A percentile compares a stretch with the other conserved stretches of the same genome.
Conservation (phyloP, 495 filamentous ascomycete genomes). For the Aspergillus avenaceus region DNA sequence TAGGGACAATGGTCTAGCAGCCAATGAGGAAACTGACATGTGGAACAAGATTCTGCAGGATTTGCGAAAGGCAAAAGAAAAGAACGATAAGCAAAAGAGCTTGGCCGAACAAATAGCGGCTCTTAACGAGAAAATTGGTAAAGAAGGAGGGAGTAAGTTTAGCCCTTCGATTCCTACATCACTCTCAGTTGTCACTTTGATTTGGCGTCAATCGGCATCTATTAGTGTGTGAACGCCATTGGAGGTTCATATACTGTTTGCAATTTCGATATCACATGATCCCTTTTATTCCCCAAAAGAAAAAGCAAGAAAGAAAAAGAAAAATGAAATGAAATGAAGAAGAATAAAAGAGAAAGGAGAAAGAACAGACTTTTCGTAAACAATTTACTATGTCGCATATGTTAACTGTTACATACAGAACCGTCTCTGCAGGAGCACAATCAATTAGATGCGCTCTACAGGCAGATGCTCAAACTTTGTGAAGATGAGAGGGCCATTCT, state of each 20-base stretch:
- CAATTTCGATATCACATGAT: no score
- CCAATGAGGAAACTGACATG: slow-evolving; percentile 60
- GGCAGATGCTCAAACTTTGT: slow-evolving; percentile 59
- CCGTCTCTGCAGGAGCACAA: slow-evolving; percentile 38
- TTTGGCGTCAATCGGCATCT: no score
- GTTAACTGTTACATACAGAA: slow-evolving; percentile 21
- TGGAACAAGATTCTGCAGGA: slow-evolving; percentile 61
- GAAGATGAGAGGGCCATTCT: slow-evolving; percentile 60
- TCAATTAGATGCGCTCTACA: slow-evolving; percentile 54
- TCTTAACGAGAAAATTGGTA: slow-evolving; percentile 46
- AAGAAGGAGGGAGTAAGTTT: slow-evolving; percentile 41
- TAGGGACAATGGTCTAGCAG: slow-evolving; percentile 45
- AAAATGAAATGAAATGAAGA: no score
- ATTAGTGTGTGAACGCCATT: no score
- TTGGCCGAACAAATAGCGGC: slow-evolving; percentile 51
- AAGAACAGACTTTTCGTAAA: not conserved
- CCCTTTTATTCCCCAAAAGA: no score
- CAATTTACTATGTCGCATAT: slow-evolving; percentile 6
- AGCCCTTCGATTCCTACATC: slow-evolving; percentile 2
- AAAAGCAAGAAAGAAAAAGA: no score
- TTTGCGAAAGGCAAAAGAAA: slow-evolving; percentile 55
- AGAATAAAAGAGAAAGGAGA: no score
- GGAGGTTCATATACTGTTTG: no score
- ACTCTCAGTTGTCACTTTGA: not conserved
- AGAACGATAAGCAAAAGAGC: slow-evolving; percentile 51